These are phyloP conservation scores for Pseudogymnoascus verrucosus DNA, from an alignment of 2,329 filamentous ascomycete species.

Conservation along the genomic window DNA sequence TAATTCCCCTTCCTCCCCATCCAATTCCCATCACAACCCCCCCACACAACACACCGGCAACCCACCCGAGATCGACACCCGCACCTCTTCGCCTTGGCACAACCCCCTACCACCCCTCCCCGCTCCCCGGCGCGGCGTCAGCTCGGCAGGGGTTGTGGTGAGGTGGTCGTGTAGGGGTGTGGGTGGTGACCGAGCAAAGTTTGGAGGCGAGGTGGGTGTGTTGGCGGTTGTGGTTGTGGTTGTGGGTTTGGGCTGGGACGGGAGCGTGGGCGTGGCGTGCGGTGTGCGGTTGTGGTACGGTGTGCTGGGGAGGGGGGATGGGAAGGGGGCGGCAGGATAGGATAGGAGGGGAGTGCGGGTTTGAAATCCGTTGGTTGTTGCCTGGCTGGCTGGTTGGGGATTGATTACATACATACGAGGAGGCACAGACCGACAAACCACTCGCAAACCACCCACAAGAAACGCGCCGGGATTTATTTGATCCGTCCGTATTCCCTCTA, in stretches of 20 bases:
- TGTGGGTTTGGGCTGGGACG: background rate
- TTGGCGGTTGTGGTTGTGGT: background rate
- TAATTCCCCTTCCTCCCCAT: background rate
- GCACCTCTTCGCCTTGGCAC: background rate
- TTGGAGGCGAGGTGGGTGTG: background rate
- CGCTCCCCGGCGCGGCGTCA: background rate
- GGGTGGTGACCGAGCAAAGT: background rate
- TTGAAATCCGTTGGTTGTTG: background rate
- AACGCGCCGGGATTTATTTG: too few relatives aligned
- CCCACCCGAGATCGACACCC: slow-evolving; percentile 6
- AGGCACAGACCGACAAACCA: too few relatives aligned
- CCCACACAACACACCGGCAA: background rate
- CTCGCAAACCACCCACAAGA: too few relatives aligned
- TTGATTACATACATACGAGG: too few relatives aligned
- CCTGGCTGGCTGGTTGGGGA: background rate
- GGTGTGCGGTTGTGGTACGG: background rate
- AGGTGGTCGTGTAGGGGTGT: background rate
- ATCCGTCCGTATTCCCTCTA: background rate
- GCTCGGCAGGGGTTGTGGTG: background rate
- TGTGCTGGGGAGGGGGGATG: too few relatives aligned
- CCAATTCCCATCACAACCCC: background rate
- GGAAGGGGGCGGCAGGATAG: background rate
- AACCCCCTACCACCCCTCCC: background rate
- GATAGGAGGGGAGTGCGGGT: background rate
- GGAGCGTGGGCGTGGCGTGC: background rate